Percentiles rank a stretch among this genome's conserved stretches.
Evolutionary conservation across 805 yeast genomes (phyloP).

Genomic region (Teunomyces kruisii): DNA sequence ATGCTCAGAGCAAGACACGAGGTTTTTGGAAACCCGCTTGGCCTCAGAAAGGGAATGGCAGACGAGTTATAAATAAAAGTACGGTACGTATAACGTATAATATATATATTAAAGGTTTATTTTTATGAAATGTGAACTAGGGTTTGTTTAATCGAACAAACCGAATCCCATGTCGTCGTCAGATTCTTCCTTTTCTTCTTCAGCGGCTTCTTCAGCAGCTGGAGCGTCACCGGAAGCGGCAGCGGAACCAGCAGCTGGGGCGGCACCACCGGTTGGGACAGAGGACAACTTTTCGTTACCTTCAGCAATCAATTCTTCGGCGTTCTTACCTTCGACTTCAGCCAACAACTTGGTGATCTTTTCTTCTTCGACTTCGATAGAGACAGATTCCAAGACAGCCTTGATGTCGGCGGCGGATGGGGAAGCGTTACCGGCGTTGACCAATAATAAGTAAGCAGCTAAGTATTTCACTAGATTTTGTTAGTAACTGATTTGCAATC

Average conservation of each 20-base stretch:
- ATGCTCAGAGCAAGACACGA: conserved; percentile 52
- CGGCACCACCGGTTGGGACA: conserved; percentile 34
- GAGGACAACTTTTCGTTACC: conserved; percentile 38
- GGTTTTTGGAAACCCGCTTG: conserved; percentile 78
- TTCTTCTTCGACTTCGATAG: conserved; percentile 36
- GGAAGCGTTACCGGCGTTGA: conserved; percentile 46
- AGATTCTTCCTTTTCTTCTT: conserved; percentile 25
- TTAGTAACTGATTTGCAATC: conserved; percentile 19
- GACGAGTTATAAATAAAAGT: conserved; percentile 57
- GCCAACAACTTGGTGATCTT: conserved; percentile 34
- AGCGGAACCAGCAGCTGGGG: conserved; percentile 26
- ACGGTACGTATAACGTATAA: conserved; percentile 3
- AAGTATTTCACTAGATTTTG: conserved; percentile 43
- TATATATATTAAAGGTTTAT: conserved; percentile 3
- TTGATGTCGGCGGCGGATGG: conserved; percentile 45
- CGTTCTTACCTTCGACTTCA: conserved; percentile 36
- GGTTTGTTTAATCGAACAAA: conserved; percentile 26
- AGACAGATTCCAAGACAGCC: conserved; percentile 40
- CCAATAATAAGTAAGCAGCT: conserved; percentile 49
- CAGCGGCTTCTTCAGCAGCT: conserved; percentile 27
- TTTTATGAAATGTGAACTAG: not conserved
- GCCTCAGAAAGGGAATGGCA: conserved; percentile 56
- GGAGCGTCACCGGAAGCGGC: conserved; percentile 25
- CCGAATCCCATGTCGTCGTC: conserved; percentile 33
- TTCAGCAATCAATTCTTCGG: conserved; percentile 36